Base-by-base conservation (phyloP, 352 stramenopile genomes). In the Globisporangium nagaii region DNA sequence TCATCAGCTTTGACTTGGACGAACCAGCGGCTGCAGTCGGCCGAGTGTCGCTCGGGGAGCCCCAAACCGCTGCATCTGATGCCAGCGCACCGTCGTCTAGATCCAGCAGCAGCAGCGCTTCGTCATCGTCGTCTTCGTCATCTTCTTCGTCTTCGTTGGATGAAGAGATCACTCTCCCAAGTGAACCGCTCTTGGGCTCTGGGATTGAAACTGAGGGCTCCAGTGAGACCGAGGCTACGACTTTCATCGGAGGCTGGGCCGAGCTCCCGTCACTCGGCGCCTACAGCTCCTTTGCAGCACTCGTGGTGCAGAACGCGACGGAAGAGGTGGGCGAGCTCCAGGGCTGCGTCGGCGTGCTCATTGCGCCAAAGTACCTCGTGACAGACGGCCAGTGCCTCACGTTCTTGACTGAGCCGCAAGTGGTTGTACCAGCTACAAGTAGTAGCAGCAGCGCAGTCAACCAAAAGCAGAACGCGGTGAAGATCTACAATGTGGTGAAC, bases 261-360 rank as follows among this genome's bases (percentile, higher is more conserved):
- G 11, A 46, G 19, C n/a, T 56, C 6, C 50, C 50, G 11, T 56
- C 50, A 13, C 24, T 56, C 11, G 50, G 50, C 10, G 37, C 28
- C 5, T 56, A 49, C 39, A 48, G 37, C 20, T 39, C 36, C 3
- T 56, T 49, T 28, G 37, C 50, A 31, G 50, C 37, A n/a, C 39
- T 56, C 35, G n/a, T 56, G 2, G 39, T 48, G 50, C 50, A 48
- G 20, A 56, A 47, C 37, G 32, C 37, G 13, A 56, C 37, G 2
- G 50, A 49, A 32, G 36, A 47, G 31, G 31, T 25, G 11, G 27
- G 39, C 19, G 50, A 56, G 12, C 50, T 56, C 7, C 37, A 56
- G 28, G 50, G 37, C 19, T 56, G 50, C 10, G 17, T 56, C 6
- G 50, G 50, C 3, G 15, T 56, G 12, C 50, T 56, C 37, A 49